Evolutionary conservation across 108 stramenopile species (phyloP), one percentile per base, ranked within the genome.

Genomic region (Nannochloropsis gaditana): DNA sequence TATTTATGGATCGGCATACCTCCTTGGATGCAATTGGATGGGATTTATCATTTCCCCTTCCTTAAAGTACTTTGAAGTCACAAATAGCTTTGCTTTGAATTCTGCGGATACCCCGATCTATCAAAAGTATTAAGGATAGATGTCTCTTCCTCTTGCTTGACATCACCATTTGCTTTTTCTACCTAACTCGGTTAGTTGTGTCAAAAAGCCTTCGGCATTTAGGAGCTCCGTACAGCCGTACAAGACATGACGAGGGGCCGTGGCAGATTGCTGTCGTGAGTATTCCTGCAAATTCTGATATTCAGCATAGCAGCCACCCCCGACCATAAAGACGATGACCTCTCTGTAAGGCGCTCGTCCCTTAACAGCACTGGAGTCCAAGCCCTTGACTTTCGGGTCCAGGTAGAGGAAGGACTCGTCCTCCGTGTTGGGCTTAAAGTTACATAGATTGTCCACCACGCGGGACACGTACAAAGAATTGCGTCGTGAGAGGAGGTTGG

Each of bases 221-320:
- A 89, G 47, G 45, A 98, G 92, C 89, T 98, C 97, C 42, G 97
- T 96, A 84, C 95, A 94, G 43, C 97, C 97, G 87, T 98, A 98
- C 9, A 93, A 94, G 9, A 97, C 90, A 42, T 91, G 93, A 84
- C 94, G 82, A 44, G 86, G 91, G 79, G 94, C 92, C 93, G 47
- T 5, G 21, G 83, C 17, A 44, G 81, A 9, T 21, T 21, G n/a
- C 41, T 80, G 17, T 43, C 41, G 15, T 9, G 43, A 8, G 86
- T 44, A 84, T 45, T 90, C 94, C 92, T 97, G 96, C 90, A 99
- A 92, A 87, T 98, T 97, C 84, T 97, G 96, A 86, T 98, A 97
- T 91, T 99, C 98, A 19, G 94, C 91, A 90, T 97, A 98, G 88
- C 95, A 97, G 59, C 97, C 98, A 31, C 96, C 96, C 41, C 98